Evolutionary conservation across 306 rosid genomes (phyloP), one percentile per base, ranked within the genome.

Genomic region (Chamaecrista fasciculata): DNA sequence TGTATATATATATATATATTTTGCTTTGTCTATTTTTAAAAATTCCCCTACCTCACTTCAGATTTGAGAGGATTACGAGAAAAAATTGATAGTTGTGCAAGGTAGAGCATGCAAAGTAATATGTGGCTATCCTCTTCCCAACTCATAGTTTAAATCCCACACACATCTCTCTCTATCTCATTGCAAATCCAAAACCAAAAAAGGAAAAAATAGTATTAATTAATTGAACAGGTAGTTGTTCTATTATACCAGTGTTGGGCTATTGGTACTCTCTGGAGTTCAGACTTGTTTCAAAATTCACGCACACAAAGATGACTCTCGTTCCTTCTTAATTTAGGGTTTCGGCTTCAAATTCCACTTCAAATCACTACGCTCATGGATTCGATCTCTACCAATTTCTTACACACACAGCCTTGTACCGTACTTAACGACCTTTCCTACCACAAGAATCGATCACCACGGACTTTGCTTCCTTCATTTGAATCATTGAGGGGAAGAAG

Each of bases 331-430:
- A 39, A 25, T 21, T 62, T 79, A 81, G 82, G 83, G 83, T 80
- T 78, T 59, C 74, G 8, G 1, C 7, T 36, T 28, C 18, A 19
- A 12, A 43, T 59, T 21, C 37, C 11, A 24, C n/a, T 37, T 72
- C 62, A 44, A 36, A 31, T 69, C 34, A 50, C 11, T 37, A 10
- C 63, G 49, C 2, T 69, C 53, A 90, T 90, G 96, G 85, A 83
- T 8, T 83, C 78, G 24, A 18, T 83, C 49, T 77, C 12, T 23
- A 76, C 75, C 29, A 85, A 57, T 60, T 83, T 69, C 25, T 18
- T 69, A 3, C 26, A 57, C 66, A 2, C 74, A 1, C 62, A 67
- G 0, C 76, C 60, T 12, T 64, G 69, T 23, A 37, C 40, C 55
- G 36, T 31, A 28, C 70, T 25, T 66, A 56, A 59, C 6, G 18